Percentiles rank a stretch among this genome's conserved stretches.
These are phyloP conservation scores for Vanrija sp. DNA, from an alignment of 1,284 basidiomycete species.

Conservation along the genomic window DNA sequence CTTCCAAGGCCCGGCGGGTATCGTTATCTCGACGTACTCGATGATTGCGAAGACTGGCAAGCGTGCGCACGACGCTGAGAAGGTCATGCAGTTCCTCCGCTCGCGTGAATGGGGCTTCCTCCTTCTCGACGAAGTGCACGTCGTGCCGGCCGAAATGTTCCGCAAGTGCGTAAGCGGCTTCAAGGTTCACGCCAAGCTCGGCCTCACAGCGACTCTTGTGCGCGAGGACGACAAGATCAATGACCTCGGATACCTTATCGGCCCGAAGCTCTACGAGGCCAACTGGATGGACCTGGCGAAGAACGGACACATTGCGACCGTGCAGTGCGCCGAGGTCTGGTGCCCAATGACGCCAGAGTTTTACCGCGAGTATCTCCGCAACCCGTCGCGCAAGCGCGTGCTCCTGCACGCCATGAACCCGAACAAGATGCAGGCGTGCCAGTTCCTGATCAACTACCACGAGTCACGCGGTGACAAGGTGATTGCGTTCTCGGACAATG, in stretches of 20 bases:
- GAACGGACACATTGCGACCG: constrained; percentile 98
- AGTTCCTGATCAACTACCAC: constrained; percentile 98
- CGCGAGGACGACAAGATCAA: constrained; percentile 99
- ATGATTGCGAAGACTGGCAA: constrained; percentile 98
- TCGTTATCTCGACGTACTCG: constrained; percentile 95
- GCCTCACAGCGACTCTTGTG: constrained; percentile 81
- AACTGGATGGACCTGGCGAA: constrained; percentile 99
- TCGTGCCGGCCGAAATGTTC: constrained; percentile 96
- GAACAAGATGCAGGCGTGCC: constrained; percentile 97
- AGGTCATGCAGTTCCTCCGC: constrained; percentile 97
- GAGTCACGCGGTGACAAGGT: constrained; percentile 98
- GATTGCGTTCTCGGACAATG: constrained; percentile 99
- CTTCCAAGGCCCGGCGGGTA: constrained; percentile 79
- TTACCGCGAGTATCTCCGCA: constrained; percentile 91
- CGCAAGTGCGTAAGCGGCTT: constrained; percentile 92
- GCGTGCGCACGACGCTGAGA: constrained; percentile 91
- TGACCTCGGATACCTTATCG: constrained; percentile 98
- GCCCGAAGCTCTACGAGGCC: constrained; percentile 98
- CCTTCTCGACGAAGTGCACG: constrained; percentile 92
- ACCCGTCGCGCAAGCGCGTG: constrained; percentile 78
- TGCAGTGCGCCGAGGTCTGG: constrained; percentile 99
- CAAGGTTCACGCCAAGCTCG: constrained; percentile 95
- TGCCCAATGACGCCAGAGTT: constrained; percentile 99
- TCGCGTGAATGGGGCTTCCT: constrained; percentile 96
- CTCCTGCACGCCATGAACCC: constrained; percentile 99